Percentiles rank a stretch among this genome's conserved stretches.
These are phyloP conservation scores for Penicillium nucicola DNA, from an alignment of 495 filamentous ascomycete species.

Conservation along the genomic window DNA sequence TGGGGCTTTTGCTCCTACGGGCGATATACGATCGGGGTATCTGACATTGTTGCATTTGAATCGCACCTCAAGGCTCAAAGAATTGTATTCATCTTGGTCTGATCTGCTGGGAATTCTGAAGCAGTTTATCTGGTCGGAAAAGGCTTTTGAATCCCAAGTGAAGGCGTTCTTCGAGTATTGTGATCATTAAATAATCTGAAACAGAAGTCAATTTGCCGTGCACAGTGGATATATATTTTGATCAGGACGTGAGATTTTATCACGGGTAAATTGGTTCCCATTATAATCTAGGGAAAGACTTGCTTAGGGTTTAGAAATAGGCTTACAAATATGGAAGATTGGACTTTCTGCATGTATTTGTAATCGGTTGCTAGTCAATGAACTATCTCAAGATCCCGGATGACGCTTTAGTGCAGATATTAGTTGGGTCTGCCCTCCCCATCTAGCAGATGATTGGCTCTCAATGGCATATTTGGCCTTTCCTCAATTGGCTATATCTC, in stretches of 20 bases:
- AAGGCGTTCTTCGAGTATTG: slow-evolving; percentile 30
- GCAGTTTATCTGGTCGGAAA: slow-evolving; percentile 40
- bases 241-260: too few relatives aligned
- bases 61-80: neutral
- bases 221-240: too few relatives aligned
- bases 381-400: neutral
- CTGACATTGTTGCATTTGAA: slow-evolving; percentile 22
- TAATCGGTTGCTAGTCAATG: neutral
- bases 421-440: too few relatives aligned
- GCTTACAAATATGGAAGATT: too few relatives aligned
- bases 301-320: too few relatives aligned
- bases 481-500: slow-evolving; percentile 18
- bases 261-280: too few relatives aligned
- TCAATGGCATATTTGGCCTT: neutral
- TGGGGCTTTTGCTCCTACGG: slow-evolving; percentile 34
- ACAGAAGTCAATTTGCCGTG: too few relatives aligned
- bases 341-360: neutral
- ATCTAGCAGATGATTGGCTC: neutral
- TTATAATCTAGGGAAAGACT: too few relatives aligned
- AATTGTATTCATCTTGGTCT: slow-evolving; percentile 21
- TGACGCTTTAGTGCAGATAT: too few relatives aligned
- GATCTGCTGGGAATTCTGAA: slow-evolving; percentile 24
- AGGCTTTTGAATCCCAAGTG: slow-evolving; percentile 26
- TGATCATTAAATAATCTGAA: neutral
- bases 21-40: slow-evolving; percentile 28